These are phyloP conservation scores for Aspergillus sp. DNA, from an alignment of 2,329 filamentous ascomycete species.

Conservation along the genomic window DNA sequence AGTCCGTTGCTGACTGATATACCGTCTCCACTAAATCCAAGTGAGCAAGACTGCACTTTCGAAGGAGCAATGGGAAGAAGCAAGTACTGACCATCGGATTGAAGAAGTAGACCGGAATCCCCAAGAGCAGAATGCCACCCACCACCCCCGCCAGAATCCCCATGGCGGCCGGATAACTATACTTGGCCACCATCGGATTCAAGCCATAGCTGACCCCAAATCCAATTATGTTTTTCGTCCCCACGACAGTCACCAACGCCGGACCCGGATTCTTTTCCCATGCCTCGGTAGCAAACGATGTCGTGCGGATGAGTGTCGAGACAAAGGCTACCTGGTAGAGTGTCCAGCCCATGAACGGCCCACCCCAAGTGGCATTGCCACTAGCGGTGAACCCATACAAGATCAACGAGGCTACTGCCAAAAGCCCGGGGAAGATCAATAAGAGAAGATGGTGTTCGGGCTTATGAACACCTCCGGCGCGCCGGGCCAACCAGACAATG, in stretches of 20 bases:
- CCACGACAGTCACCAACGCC: slow-evolving; percentile 32
- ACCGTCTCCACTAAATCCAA: neutral
- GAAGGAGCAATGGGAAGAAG: neutral
- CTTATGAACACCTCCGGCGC: slow-evolving; percentile 33
- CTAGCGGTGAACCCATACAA: slow-evolving; percentile 36
- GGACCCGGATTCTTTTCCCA: slow-evolving; percentile 37
- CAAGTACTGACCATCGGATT: slow-evolving; percentile 23
- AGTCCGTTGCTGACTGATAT: neutral
- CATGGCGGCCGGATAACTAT: slow-evolving; percentile 28
- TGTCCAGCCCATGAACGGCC: slow-evolving; percentile 33
- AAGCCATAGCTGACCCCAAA: slow-evolving; percentile 34
- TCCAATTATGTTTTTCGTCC: slow-evolving; percentile 31
- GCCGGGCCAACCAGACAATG: slow-evolving; percentile 32
- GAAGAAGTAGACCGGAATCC: slow-evolving; percentile 27
- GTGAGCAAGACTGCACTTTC: neutral
- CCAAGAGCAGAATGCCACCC: slow-evolving; percentile 24
- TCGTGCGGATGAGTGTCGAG: slow-evolving; percentile 32
- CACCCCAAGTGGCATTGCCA: slow-evolving; percentile 26
- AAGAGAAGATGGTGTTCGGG: slow-evolving; percentile 40
- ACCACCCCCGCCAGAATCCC: slow-evolving; percentile 26
- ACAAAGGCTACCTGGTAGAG: slow-evolving; percentile 28
- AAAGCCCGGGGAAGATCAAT: slow-evolving; percentile 34
- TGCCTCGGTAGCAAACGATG: slow-evolving; percentile 38
- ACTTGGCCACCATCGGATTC: slow-evolving; percentile 26
- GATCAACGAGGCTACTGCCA: slow-evolving; percentile 32